Evolutionary conservation across 768 basidiomycete genomes (phyloP), one percentile per base, ranked within the genome.

Genomic region (Russula olivacea): DNA sequence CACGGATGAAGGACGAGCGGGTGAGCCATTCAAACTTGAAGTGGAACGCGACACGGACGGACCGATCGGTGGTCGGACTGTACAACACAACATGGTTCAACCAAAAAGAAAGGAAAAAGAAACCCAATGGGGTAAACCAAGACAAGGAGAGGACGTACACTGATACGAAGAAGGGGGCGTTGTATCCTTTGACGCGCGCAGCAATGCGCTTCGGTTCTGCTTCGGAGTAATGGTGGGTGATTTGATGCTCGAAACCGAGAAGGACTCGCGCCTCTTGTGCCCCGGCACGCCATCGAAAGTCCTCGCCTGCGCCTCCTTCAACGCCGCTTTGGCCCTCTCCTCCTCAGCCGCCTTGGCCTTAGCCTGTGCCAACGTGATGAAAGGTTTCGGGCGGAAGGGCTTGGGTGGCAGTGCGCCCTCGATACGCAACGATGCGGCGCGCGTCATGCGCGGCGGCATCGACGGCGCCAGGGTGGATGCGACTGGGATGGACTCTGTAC

Each of bases 261-360:
- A 85, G 15, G 82, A 83, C 70, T 90, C 88, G 30, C 87, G 76
- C 59, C 91, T 79, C 74, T 93, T 93, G 69, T 93, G 91, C 0
- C 91, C 91, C 6, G 91, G 91, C 3, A 93, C 86, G 38, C 89
- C 89, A 0, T 88, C 87, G 68, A 92, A 93, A 0, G 80, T 83
- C 55, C 23, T 56, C 10, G 55, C 51, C 34, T 59, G 58, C 8
- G 61, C 61, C 36, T 72, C 72, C 72, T 79, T 80, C 45, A 70
- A 73, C 63, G 69, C 69, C 63, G 72, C 68, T 69, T 61, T 65
- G 7, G 58, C 71, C 50, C 70, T 69, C 5, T 72, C 70, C 41
- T 71, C 72, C 55, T 72, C 67, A 67, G 66, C 67, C 14, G 59
- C 72, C 54, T 74, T 71, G 2, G 72, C 71, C 45, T 71, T 73